Conservation (phyloP, 495 filamentous ascomycete genomes). For the Trichoderma asperelloides region DNA sequence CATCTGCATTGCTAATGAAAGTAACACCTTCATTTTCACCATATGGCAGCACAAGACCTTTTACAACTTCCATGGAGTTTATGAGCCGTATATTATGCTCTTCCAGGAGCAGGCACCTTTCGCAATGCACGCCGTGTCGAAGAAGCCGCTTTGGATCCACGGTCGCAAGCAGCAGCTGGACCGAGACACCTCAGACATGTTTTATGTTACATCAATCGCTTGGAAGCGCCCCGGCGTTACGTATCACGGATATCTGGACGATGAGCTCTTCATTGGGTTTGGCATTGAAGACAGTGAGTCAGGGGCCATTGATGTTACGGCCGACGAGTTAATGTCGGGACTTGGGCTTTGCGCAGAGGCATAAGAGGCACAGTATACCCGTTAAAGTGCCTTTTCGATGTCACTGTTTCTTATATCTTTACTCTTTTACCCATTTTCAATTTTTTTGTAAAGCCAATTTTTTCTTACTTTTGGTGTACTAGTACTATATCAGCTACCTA, state of each 20-base stretch:
- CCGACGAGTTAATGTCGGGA: conserved; percentile 35
- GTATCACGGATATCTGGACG: conserved; percentile 43
- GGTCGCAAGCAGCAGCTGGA: conserved; percentile 25
- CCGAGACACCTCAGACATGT: conserved; percentile 32
- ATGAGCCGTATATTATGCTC: conserved; percentile 46
- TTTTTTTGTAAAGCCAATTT: not conserved
- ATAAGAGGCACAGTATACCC: not conserved
- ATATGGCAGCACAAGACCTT: conserved; percentile 45
- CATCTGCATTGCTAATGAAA: conserved; percentile 25
- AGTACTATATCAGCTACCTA: not conserved
- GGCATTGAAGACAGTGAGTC: conserved; percentile 38
- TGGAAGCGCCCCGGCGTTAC: conserved; percentile 36
- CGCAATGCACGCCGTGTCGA: conserved; percentile 38
- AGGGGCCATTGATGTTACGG: conserved; percentile 38
- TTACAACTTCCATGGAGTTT: conserved; percentile 35
- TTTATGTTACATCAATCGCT: conserved; percentile 44
- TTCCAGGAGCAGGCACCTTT: conserved; percentile 38
- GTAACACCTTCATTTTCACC: conserved; percentile 41
- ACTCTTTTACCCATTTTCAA: not conserved
- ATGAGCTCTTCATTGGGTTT: conserved; percentile 39
- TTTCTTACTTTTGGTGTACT: not conserved
- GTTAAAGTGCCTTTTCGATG: not conserved
- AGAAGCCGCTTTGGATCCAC: conserved; percentile 42
- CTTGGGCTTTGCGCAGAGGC: conserved; percentile 25
- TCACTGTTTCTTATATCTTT: not conserved